Evolutionary conservation across 176 grass and related monocot genomes (phyloP).

Genomic region (Oryza punctata): DNA sequence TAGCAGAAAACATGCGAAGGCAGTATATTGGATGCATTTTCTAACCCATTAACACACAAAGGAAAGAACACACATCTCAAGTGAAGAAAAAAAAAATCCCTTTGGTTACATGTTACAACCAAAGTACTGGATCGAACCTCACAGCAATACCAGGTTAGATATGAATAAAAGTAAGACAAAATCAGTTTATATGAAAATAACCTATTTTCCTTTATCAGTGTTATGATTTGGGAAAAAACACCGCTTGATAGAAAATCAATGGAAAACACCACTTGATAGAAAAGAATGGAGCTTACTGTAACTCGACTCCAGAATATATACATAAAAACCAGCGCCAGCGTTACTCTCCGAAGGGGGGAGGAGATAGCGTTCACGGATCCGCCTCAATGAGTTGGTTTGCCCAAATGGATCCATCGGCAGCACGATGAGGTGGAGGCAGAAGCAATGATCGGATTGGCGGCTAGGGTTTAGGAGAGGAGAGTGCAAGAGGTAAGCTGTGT

Average conservation of each 20-base stretch:
- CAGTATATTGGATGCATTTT: constrained; percentile 19
- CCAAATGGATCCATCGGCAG: constrained; percentile 23
- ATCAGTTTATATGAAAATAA: constrained; percentile 10
- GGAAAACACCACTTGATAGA: constrained; percentile 16
- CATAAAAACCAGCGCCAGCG: neutral
- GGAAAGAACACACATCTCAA: constrained; percentile 4
- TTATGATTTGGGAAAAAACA: neutral
- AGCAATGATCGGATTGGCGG: neutral
- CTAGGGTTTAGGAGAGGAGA: constrained; percentile 28
- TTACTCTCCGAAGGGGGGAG: neutral
- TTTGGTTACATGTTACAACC: neutral
- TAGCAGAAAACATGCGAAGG: constrained; percentile 20
- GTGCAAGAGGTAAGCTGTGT: constrained; percentile 11
- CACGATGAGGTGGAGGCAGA: neutral
- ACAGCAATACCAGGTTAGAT: constrained; percentile 15
- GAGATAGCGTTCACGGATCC: neutral
- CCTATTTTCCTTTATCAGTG: neutral
- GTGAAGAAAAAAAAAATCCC: constrained; percentile 21
- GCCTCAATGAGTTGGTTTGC: neutral
- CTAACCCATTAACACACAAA: neutral
- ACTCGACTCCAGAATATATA: neutral
- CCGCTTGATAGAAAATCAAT: constrained; percentile 11
- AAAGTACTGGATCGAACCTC: neutral
- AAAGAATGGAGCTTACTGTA: neutral
- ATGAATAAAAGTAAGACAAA: constrained; percentile 18